Base-by-base conservation (phyloP, 2,329 filamentous ascomycete species). In the Ophiostoma sp. region DNA sequence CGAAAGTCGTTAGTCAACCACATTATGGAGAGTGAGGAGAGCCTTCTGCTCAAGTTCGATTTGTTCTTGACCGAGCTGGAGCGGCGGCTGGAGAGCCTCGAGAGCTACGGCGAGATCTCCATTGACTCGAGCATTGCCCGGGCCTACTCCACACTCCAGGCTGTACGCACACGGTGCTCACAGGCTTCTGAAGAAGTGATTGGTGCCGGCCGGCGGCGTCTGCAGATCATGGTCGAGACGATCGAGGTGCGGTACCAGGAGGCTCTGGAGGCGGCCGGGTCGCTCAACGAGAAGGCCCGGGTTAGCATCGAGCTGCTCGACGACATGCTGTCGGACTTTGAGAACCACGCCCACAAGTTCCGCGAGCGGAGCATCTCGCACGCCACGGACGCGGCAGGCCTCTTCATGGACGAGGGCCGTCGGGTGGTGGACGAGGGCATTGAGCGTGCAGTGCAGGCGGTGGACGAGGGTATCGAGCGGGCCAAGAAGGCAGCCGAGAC, bases 141-240 rank as follows among this genome's bases (percentile, higher is more conserved):
- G 77, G 94, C 95, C 25, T 97, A 97, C 82, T 87, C 91, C 19
- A 97, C 95, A 0, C 85, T 99, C 1, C 92, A 95, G 79, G 91
- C 93, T 8, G 95, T 99, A 33, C 91, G 95, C 75, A 91, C 94
- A 77, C 90, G 94, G 78, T 99, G 96, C 82, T 94, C 93, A 52
- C 90, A 95, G 76, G 94, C 95, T 25, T 97, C 95, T 0, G 95
- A 94, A 75, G 95, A 96, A 79, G 89, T 98, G 64, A 89, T 98
- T 77, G 96, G 94, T 73, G 93, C 93, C 50, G 95, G 96, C 28
- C 91, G 93, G 70, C 90, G 93, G 76, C 89, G 94, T 75, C 90
- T 97, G 74, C 92, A 93, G 76, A 89, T 98, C 74, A 91, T 98
- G 84, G 94, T 99, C 45, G 95, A 98, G 78, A 97, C 94, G 0